Base-by-base conservation (phyloP, 345 rosid genomes). In the Crucihimalaya himalaica region DNA sequence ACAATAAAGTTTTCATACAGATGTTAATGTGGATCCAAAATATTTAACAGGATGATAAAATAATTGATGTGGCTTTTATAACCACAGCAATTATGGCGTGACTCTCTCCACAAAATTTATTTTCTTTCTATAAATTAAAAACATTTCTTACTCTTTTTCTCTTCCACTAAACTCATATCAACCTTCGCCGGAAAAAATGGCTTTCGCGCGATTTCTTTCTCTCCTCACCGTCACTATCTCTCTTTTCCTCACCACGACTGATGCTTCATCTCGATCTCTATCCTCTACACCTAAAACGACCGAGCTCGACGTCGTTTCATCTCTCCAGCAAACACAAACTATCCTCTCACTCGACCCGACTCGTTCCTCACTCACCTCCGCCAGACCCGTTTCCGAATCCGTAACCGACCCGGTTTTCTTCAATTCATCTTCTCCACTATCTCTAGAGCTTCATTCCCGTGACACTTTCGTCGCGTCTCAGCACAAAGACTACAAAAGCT, bases 401-500 rank as follows among this genome's bases (percentile, higher is more conserved):
- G 16, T 16, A 29, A 31, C 80, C 51, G 20, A 50, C 65, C 69
- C 64, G 29, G 69, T 40, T 72, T 80, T 20, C 68, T 79, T 14
- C 47, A 87, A 66, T 2, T 65, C 77, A 4, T 79, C 89, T 5
- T 62, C 85, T 4, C 74, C 85, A 0, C 66, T 86, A 21, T 78
- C 85, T 25, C 66, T 91, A 5, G 72, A 70, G 25, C 90, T 90
- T 42, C 92, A 81, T 79, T 78, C 94, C n/a, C 85, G 98, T 23
- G 90, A 86, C 13, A 72, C 80, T 11, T 51, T 93, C 68, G 58
- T 48, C 60, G 83, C 80, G 7, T 79, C 82, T 37, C 74, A 66
- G 6, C 87, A 94, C 83, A 45, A 55, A 4, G 86, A 85, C 75
- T 94, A 94, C 85, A 75, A 34, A n/a, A 65, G 82, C 68, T 71